Evolutionary conservation across 75 land plant genomes (phyloP).

Genomic region (Chamaecyparis obtusa): DNA sequence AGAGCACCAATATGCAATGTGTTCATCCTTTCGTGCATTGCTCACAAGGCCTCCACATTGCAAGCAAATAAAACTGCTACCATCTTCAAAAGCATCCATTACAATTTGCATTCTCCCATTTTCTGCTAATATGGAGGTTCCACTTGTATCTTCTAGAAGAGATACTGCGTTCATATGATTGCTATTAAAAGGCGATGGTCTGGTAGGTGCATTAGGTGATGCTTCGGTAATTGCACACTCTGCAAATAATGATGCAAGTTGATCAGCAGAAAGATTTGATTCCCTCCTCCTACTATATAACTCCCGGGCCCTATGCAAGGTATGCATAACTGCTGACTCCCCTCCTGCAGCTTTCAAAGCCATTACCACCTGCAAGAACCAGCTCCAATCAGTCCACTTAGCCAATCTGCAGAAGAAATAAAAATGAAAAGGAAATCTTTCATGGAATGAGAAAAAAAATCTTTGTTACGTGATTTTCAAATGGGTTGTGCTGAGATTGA

Average conservation of each 20-base stretch:
- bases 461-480: background rate
- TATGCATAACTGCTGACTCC: constrained; percentile 57
- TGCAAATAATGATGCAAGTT: constrained; percentile 83
- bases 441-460: background rate
- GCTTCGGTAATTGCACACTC: constrained; percentile 92
- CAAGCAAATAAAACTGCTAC: constrained; percentile 90
- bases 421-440: background rate
- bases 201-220: constrained; percentile 21
- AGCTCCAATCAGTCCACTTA: background rate
- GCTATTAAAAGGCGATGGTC: background rate
- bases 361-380: constrained; percentile 57
- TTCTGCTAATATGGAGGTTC: constrained; percentile 67
- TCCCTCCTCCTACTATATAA: constrained; percentile 53
- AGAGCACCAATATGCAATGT: constrained; percentile 75
- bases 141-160: constrained; percentile 19
- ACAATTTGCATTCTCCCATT: constrained; percentile 79
- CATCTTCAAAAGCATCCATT: constrained; percentile 83
- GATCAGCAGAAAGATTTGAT: constrained; percentile 55
- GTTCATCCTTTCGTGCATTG: constrained; percentile 73
- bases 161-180: background rate
- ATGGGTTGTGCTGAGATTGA: background rate
- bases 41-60: constrained; percentile 95
- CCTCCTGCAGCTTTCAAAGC: constrained; percentile 71
- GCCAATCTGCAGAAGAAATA: background rate
- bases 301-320: constrained; percentile 74